Evolutionary conservation across 495 filamentous ascomycete genomes (phyloP), one percentile per base, ranked within the genome.

Genomic region (Annulohypoxylon stygium): DNA sequence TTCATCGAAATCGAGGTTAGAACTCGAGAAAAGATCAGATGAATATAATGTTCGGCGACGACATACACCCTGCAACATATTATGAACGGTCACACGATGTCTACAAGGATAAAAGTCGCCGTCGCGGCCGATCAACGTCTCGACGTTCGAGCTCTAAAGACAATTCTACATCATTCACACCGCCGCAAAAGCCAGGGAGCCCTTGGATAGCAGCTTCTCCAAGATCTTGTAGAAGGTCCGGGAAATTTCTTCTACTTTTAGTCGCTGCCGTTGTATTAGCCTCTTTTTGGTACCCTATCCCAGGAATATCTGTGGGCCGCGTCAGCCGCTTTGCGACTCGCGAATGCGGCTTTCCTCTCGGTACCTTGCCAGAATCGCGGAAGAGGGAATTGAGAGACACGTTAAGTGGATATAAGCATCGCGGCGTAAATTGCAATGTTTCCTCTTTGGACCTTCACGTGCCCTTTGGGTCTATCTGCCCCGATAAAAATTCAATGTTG

Each of bases 371-470:
- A 4, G 48, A 43, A 18, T 50, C 72, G 14, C 75, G 72, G 9
- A 25, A n/a, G 10, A n/a, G 47, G 6, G 75, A 77, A 30, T 34
- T 71, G 34, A 45, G 25, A 25, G 74, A 78, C 59, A 62, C 69
- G 10, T 61, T 78, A 5, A 48, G 48, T 23, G 66, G 51, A 30
- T 77, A 75, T 58, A 75, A 78, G 63, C 61, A 78, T 62, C 67
- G 71, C 12, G 75, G 76, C 20, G 43, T 12, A 20, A n/a, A 58
- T n/a, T 87, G 86, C 77, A 81, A 84, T 54, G 76, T 87, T 57
- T 86, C 84, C 16, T 86, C 84, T 9, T 77, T 86, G 16, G 84
- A 86, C 47, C 76, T 87, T 2, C 84, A 86, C 61, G 61, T 78
- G n/a, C 79, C 85, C 14, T 83, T 83, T 60, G 77, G 79, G 11